Base-by-base conservation (phyloP, 2,329 filamentous ascomycete species). In the Meredithiella fracta region DNA sequence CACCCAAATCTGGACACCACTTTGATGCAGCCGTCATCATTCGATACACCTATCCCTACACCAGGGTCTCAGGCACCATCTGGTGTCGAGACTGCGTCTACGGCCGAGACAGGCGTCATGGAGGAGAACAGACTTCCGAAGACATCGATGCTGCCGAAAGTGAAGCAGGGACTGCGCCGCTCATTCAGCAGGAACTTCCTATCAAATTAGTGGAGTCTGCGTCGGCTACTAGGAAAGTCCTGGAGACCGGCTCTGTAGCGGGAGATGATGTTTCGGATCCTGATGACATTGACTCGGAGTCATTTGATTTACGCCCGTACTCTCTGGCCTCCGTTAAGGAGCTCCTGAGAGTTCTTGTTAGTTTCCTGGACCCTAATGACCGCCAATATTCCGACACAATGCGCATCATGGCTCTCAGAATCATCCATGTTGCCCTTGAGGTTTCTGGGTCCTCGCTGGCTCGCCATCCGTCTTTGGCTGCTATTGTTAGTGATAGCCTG, bases 381-480 rank as follows among this genome's bases (percentile, higher is more conserved):
- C 83, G 81, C 54, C 86, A 91, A 62, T 87, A 96, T 67, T 94
- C 89, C 2, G 92, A 98, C 65, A 84, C 87, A 1, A 92, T 97
- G 84, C 81, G 91, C 62, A 88, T 98, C 42, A 98, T 98, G 90
- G 92, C 92, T 17, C 72, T 98, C 61, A 82, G 92, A 47, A 97
- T 98, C 60, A 92, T 98, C 56, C 92, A 98, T 67, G 92, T 98
- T 47, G 92, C 92, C 1, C 77, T 98, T 22, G 92, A 98, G 69
- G 91, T 98, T 58, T 89, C 92, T 1, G 92, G 92, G 0, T 91
- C 92, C 3, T 94, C 90, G 6, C 96, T 98, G 65, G 87, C 90
- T 51, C 85, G 86, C 60, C 92, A 98, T 66, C 90, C 91, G 4
- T 87, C 85, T 58, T 72, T 98, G 53, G 90, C 91, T 9, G 80